Base-by-base conservation (phyloP, 148 eudicot species). In the Linanthus parryae region DNA sequence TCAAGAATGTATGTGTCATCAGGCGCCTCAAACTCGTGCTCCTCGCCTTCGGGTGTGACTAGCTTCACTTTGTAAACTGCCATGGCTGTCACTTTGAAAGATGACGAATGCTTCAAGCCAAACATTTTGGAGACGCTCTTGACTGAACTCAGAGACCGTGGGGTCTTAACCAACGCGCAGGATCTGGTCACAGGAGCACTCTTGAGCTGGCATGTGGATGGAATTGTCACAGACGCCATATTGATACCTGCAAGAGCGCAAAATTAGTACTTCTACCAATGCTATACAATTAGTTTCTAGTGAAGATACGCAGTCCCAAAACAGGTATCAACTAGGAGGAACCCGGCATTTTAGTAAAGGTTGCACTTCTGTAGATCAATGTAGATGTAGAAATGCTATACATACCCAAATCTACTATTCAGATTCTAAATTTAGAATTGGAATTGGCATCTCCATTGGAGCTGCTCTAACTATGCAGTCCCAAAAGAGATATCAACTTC, bases 1-100 rank as follows among this genome's bases (percentile, higher is more conserved):
- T 42, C 46, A 8, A 42, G 21, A 15, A 42, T 42, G 21, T 42
- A 42, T 12, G 1, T 12, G 11, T 42, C 46, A 16, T 42, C 46
- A 15, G 46, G 46, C 8, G 46, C 46, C 21, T 42, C 46, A 14
- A 42, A 42, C 14, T 42, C 46, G 11, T 42, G 46, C 46, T 42
- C 41, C 15, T 37, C 46, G 21, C 46, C 46, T 3, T 42, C 46
- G 4, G 46, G 46, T 15, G 46, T 42, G 17, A 42, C 21, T 9
- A 42, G 46, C 46, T 42, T 42, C 10, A 42, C 21, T 12, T 42
- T 42, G 21, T 42, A 42, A 42, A 42, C 46, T 9, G 46, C 46
- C 46, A 42, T 42, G 4, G 46, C 46, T 17, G 46, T 42, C 21
- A 24, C 21, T 42, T 42, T 42, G 14, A 42, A 42, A 42, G 1